Evolutionary conservation across 768 basidiomycete genomes (phyloP).

Genomic region (Cystoderma amianthinum): DNA sequence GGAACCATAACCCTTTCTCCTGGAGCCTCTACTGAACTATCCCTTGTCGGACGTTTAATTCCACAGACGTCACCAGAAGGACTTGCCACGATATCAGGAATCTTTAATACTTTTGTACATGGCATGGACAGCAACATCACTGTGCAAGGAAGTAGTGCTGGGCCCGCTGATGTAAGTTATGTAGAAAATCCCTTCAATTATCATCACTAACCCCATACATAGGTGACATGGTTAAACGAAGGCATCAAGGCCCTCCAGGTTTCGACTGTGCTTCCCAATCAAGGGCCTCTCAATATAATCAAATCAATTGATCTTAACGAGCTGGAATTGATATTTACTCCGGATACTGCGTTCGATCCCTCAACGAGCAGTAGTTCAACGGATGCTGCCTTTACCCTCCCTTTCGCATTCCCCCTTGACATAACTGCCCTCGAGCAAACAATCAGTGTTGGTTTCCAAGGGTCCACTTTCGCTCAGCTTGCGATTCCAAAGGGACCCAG

Average conservation of each 20-base stretch:
- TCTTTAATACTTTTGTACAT: conserved; percentile 71
- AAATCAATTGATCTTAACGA: conserved; percentile 56
- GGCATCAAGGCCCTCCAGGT: conserved; percentile 60
- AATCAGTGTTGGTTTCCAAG: conserved; percentile 44
- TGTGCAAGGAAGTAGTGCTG: conserved; percentile 55
- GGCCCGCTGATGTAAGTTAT: too few relatives aligned
- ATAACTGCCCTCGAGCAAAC: conserved; percentile 56
- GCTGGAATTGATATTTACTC: conserved; percentile 51
- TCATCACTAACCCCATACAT: conserved; percentile 1
- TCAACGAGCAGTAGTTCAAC: conserved; percentile 52
- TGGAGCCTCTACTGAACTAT: conserved; percentile 39
- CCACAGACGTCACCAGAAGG: conserved; percentile 49
- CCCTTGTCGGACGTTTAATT: conserved; percentile 56
- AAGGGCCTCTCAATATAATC: conserved; percentile 55
- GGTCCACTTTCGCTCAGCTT: conserved; percentile 52
- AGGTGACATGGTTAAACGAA: conserved; percentile 70
- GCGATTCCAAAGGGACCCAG: conserved; percentile 49
- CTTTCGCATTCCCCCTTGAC: conserved; percentile 66
- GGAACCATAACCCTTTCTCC: conserved; percentile 49
- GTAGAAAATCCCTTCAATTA: conserved; percentile 1
- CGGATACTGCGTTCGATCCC: conserved; percentile 50
- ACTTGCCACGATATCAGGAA: conserved; percentile 47
- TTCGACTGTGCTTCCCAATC: conserved; percentile 54
- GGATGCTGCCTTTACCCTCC: conserved; percentile 57
- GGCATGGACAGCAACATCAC: conserved; percentile 53